These are phyloP conservation scores for Termitomyces sp. DNA, from an alignment of 768 basidiomycete genomes.

Conservation along the genomic window DNA sequence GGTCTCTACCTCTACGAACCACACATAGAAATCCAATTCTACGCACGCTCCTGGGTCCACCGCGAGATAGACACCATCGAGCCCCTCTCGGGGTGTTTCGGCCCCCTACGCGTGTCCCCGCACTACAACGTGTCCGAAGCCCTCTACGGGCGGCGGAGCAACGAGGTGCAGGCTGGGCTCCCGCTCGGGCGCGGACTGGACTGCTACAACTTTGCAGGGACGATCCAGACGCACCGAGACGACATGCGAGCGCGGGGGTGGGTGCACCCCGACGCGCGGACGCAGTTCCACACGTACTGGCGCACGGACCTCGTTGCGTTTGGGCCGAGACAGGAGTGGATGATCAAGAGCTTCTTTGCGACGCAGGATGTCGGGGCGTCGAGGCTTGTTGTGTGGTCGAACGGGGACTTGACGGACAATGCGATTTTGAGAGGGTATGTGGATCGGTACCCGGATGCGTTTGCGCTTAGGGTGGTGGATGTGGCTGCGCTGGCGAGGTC, in stretches of 20 bases:
- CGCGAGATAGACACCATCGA: conserved; percentile 63
- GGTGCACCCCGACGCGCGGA: conserved; percentile 40
- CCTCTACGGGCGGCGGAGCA: conserved; percentile 60
- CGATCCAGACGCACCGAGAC: conserved; percentile 43
- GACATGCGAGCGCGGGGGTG: conserved; percentile 12
- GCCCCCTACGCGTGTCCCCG: conserved; percentile 52
- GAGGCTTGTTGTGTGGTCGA: conserved; percentile 87
- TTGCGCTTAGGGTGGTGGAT: conserved; percentile 69
- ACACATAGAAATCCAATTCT: conserved; percentile 83
- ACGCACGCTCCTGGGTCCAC: conserved; percentile 71
- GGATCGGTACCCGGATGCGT: conserved; percentile 59
- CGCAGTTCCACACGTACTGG: conserved; percentile 93
- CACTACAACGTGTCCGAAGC: conserved; percentile 64
- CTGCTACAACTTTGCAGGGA: conserved; percentile 91
- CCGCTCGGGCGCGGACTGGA: conserved; percentile 77
- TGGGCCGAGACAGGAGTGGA: conserved; percentile 78
- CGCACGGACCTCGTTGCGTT: conserved; percentile 83
- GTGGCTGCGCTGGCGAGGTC: conserved; percentile 63
- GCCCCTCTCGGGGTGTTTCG: conserved; percentile 75
- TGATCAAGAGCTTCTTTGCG: conserved; percentile 91
- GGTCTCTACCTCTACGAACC: conserved; percentile 67
- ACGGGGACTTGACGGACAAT: conserved; percentile 64
- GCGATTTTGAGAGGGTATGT: conserved; percentile 59
- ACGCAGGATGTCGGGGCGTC: conserved; percentile 71
- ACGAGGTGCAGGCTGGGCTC: conserved; percentile 79